Evolutionary conservation across 306 rosid genomes (phyloP).

Genomic region (Cucurbita moschata): DNA sequence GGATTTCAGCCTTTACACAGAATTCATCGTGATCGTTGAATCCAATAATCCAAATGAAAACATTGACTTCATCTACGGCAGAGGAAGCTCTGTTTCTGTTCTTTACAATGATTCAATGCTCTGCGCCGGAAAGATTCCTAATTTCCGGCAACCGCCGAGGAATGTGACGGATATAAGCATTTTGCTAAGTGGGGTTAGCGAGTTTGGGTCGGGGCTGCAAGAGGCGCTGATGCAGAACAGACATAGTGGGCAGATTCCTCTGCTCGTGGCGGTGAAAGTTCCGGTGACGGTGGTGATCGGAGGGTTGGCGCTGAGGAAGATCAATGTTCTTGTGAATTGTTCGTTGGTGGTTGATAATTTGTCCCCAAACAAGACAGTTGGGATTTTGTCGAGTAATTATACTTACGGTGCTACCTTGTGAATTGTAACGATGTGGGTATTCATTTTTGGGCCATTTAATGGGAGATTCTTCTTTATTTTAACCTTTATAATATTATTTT

Average conservation of each 20-base stretch:
- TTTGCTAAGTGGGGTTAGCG: conserved; percentile 19
- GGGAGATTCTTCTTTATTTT: not conserved
- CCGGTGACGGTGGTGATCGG: conserved; percentile 21
- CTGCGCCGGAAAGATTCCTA: conserved; percentile 16
- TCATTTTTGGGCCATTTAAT: not conserved
- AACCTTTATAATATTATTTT: no score
- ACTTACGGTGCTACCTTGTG: not conserved
- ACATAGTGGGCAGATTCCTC: conserved; percentile 14
- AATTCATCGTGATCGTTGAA: not conserved
- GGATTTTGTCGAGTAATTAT: conserved; percentile 16
- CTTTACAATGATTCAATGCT: not conserved
- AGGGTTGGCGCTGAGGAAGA: not conserved
- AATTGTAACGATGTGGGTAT: not conserved
- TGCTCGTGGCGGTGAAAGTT: conserved; percentile 17
- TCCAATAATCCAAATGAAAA: conserved; percentile 1
- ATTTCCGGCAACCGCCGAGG: conserved; percentile 23
- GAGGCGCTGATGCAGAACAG: not conserved
- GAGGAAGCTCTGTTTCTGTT: conserved; percentile 1
- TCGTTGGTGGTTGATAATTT: conserved; percentile 25
- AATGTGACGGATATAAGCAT: conserved; percentile 14
- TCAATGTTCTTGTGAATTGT: conserved; percentile 18
- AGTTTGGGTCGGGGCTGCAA: conserved; percentile 8
- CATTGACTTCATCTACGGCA: conserved; percentile 5
- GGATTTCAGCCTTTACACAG: conserved; percentile 1
- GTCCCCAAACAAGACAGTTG: conserved; percentile 2